Percentiles rank a stretch among this genome's conserved stretches.
Evolutionary conservation across 306 rosid genomes (phyloP).

Genomic region (Cicer arietinum): DNA sequence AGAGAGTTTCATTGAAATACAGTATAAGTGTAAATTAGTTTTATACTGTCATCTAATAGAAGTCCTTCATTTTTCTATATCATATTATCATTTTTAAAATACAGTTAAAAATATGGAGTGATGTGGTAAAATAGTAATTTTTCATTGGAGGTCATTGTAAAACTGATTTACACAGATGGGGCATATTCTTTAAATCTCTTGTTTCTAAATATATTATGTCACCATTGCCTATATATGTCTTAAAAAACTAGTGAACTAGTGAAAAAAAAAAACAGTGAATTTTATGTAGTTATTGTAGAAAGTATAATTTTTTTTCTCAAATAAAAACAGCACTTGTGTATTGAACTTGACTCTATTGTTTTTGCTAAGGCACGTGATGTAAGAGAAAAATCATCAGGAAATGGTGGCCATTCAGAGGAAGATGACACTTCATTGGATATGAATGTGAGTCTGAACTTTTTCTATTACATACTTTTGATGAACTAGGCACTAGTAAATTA

Average conservation of each 20-base stretch:
- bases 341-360: slow-evolving; percentile 2
- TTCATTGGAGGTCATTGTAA: too few species aligned
- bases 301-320: neutral
- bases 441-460: slow-evolving; percentile 54
- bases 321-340: neutral
- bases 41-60: too few species aligned
- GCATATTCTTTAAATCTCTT: neutral
- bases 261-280: neutral
- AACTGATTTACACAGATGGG: too few species aligned
- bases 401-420: slow-evolving; percentile 37
- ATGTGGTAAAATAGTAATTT: too few species aligned
- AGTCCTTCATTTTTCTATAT: too few species aligned
- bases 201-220: neutral
- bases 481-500: slow-evolving; percentile 24
- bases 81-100: too few species aligned
- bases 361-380: slow-evolving; percentile 52
- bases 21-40: neutral
- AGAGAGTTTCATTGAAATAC: too few species aligned
- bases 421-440: slow-evolving; percentile 44
- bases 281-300: neutral
- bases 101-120: too few species aligned
- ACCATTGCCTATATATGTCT: neutral
- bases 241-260: neutral
- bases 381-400: slow-evolving; percentile 51
- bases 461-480: slow-evolving; percentile 18